Evolutionary conservation across 805 yeast genomes (phyloP).

Genomic region (Jamesozyma lodderae): DNA sequence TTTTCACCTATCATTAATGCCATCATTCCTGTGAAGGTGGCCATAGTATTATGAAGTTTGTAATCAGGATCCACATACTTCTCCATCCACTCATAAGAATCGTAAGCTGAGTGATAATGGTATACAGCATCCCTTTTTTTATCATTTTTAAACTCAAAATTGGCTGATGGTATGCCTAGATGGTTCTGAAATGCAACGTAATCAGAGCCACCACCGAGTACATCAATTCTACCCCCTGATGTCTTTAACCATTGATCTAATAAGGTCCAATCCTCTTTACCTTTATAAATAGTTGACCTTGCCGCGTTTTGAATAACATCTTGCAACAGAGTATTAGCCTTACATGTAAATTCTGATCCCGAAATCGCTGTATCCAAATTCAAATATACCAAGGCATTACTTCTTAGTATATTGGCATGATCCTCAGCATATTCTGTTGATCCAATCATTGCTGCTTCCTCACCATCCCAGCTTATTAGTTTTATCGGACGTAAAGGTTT

Average conservation of each 20-base stretch:
- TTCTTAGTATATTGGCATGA: constrained; percentile 36
- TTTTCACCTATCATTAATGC: constrained; percentile 46
- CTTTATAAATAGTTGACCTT: constrained; percentile 36
- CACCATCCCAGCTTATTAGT: constrained; percentile 77
- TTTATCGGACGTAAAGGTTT: constrained; percentile 61
- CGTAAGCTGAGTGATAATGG: constrained; percentile 51
- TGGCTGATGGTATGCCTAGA: constrained; percentile 57
- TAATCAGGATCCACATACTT: constrained; percentile 44
- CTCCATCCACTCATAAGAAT: constrained; percentile 48
- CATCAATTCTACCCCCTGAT: constrained; percentile 32
- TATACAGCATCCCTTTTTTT: constrained; percentile 40
- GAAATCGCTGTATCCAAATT: constrained; percentile 40
- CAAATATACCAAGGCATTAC: constrained; percentile 48
- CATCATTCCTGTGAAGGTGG: constrained; percentile 52
- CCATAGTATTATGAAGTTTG: constrained; percentile 44
- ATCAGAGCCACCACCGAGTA: constrained; percentile 46
- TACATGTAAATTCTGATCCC: constrained; percentile 41
- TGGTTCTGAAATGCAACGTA: constrained; percentile 54
- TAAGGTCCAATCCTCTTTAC: constrained; percentile 33
- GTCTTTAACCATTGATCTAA: constrained; percentile 39
- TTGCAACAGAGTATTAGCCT: constrained; percentile 50
- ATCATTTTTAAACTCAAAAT: constrained; percentile 35
- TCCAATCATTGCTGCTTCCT: constrained; percentile 63
- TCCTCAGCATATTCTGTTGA: constrained; percentile 73
- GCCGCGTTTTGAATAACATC: constrained; percentile 39